Conservation (phyloP, 2,329 filamentous ascomycete species). For the Cadophora sp. region DNA sequence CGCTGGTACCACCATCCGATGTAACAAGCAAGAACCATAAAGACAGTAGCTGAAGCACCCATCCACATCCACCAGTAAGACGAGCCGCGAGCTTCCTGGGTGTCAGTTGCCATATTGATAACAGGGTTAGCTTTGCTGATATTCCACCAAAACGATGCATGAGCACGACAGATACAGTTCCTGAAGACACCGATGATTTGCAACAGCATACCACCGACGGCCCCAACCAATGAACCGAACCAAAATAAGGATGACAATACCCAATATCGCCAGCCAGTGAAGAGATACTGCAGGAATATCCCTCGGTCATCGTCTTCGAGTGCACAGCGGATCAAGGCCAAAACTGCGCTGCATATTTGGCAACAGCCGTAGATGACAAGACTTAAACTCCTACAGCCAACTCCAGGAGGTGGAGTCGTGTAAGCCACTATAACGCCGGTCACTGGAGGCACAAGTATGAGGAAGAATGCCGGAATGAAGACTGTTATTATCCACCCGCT, state of each 20-base stretch:
- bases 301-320: conserved; percentile 19
- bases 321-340: conserved; percentile 22
- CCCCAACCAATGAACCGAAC: conserved; percentile 25
- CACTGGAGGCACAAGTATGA: conserved; percentile 25
- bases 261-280: conserved; percentile 24
- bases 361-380: conserved; percentile 25
- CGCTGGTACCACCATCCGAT: conserved; percentile 33
- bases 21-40: conserved; percentile 27
- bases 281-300: conserved; percentile 17
- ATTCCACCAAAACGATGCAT: conserved; percentile 19
- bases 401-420: conserved; percentile 26
- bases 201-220: conserved; percentile 25
- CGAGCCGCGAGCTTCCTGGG: conserved; percentile 19
- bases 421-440: conserved; percentile 27
- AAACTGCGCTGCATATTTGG: conserved; percentile 20
- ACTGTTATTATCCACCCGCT: conserved; percentile 26
- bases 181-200: conserved; percentile 29
- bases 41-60: conserved; percentile 20
- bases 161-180: conserved; percentile 30
- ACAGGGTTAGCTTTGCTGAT: conserved; percentile 18
- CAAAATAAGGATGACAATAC: conserved; percentile 23
- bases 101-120: conserved; percentile 29
- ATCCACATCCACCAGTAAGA: conserved; percentile 27
- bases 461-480: conserved; percentile 16
- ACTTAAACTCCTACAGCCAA: conserved; percentile 26